Base-by-base conservation (phyloP, 495 filamentous ascomycete genomes). In the Penicillium soppii region DNA sequence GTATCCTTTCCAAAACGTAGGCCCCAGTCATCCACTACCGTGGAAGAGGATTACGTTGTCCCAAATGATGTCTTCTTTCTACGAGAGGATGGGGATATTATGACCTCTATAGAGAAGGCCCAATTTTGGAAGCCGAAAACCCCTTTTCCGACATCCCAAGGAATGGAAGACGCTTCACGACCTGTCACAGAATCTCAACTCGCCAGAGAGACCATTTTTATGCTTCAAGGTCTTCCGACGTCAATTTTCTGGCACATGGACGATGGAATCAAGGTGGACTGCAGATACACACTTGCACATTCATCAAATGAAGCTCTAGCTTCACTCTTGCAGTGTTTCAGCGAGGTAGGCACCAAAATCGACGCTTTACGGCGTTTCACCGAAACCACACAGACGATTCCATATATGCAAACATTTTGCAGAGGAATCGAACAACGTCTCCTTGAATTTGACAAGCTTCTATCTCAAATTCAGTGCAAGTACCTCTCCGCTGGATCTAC, bases 191-290 rank as follows among this genome's bases (percentile, higher is more conserved):
- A 94, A 58, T 70, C 88, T 2, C 87, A 92, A 47, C 64, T 83
- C 4, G 72, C 92, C 26, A 84, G 92, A 35, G 92, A 97, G 56
- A 75, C 82, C 1, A 71, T 95, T 1, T 92, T 88, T 55, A 92
- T 96, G 90, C 79, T 97, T 1, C 77, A 82, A 26, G 91, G 90
- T 0, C 70, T 95, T 16, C 81, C 85, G 29, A 95, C 89, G 1
- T 85, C 82, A 16, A 64, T 96, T 5, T 95, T 88, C 48, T 57
- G 58, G 62, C 63, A 63, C 7, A 40, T 70, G 27, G 75, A 81
- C 26, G 57, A 72, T 13, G 62, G 63, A 1, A 57, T 75, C 10
- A 68, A 61, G 27, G 45, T 76, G 16, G 69, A 70, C 47, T 64
- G 62, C 23, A 60, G 59, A 32, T 75, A 74, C 57, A 58, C 53